A percentile compares a stretch with the other conserved stretches of the same genome.
These are phyloP conservation scores for Magnolia kwangsiensis DNA, from an alignment of 164 flowering plant genomes.

Conservation along the genomic window DNA sequence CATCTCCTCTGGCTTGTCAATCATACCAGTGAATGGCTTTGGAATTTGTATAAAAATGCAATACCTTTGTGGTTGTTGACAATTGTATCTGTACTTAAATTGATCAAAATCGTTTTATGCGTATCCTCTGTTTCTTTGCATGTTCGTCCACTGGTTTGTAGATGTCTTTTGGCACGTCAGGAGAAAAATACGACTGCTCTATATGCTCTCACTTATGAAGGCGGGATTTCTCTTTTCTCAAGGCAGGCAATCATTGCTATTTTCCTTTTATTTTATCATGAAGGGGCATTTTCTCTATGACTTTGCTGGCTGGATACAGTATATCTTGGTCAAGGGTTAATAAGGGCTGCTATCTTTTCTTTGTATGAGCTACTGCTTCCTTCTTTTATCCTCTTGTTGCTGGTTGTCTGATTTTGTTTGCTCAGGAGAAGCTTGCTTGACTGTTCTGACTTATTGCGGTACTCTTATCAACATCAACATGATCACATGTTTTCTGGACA, in stretches of 20 bases:
- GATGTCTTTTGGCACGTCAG: slow-evolving; percentile 72
- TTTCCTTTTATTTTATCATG: slow-evolving; percentile 36
- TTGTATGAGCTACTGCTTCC: background rate
- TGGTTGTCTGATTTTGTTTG: background rate
- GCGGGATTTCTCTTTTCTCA: slow-evolving; percentile 68
- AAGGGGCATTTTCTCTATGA: slow-evolving; percentile 22
- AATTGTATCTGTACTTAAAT: slow-evolving; percentile 26
- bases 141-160: slow-evolving; percentile 75
- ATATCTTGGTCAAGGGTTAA: slow-evolving; percentile 12
- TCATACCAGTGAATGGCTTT: slow-evolving; percentile 22
- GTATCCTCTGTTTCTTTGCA: slow-evolving; percentile 60
- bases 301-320: slow-evolving; percentile 19
- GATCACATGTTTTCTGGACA: background rate
- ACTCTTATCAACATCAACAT: background rate
- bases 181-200: slow-evolving; percentile 69
- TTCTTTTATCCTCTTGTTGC: background rate
- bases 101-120: slow-evolving; percentile 52
- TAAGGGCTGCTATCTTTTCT: slow-evolving; percentile 5
- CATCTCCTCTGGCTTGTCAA: slow-evolving; percentile 3
- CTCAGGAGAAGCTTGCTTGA: background rate
- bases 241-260: slow-evolving; percentile 73
- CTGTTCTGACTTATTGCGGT: background rate
- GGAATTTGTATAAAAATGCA: slow-evolving; percentile 8
- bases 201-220: slow-evolving; percentile 75
- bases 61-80: slow-evolving; percentile 32